These are phyloP conservation scores for Tripterygium wilfordii DNA, from an alignment of 177 flowering plant genomes.

Conservation along the genomic window DNA sequence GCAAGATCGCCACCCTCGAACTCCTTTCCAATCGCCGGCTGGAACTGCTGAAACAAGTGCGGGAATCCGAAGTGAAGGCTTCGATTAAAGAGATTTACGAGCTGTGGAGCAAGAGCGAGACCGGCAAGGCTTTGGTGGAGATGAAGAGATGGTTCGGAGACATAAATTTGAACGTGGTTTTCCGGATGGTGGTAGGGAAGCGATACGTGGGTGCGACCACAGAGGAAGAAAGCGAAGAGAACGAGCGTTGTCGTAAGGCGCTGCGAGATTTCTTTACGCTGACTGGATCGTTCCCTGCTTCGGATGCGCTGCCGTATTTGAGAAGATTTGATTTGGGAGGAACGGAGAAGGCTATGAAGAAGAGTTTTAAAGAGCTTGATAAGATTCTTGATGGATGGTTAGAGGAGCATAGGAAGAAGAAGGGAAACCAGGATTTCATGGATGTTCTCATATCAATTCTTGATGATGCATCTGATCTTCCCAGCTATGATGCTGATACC, in stretches of 20 bases:
- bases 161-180: not conserved
- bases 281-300: too few species aligned
- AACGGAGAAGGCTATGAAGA: too few species aligned
- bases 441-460: slow-evolving; percentile 10
- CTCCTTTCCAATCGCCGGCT: slow-evolving; percentile 14
- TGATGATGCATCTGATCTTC: not conserved
- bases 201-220: too few species aligned
- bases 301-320: too few species aligned
- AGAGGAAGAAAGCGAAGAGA: too few species aligned
- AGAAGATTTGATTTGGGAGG: too few species aligned
- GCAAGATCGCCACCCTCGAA: slow-evolving; percentile 2
- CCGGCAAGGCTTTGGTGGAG: slow-evolving; percentile 1
- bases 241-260: too few species aligned
- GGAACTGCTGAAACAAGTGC: slow-evolving; percentile 8
- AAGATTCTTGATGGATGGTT: not conserved
- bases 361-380: not conserved
- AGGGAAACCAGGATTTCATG: slow-evolving; percentile 1
- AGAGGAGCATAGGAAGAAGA: too few species aligned
- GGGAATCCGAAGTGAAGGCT: slow-evolving; percentile 5
- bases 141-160: slow-evolving; percentile 11
- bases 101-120: not conserved
- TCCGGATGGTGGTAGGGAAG: slow-evolving; percentile 5
- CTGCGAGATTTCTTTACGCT: too few species aligned
- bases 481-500: slow-evolving; percentile 7
- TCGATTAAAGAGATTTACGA: slow-evolving; percentile 6